Conservation (phyloP, 192 early-diverging fungal species). For the Backusella sp. region DNA sequence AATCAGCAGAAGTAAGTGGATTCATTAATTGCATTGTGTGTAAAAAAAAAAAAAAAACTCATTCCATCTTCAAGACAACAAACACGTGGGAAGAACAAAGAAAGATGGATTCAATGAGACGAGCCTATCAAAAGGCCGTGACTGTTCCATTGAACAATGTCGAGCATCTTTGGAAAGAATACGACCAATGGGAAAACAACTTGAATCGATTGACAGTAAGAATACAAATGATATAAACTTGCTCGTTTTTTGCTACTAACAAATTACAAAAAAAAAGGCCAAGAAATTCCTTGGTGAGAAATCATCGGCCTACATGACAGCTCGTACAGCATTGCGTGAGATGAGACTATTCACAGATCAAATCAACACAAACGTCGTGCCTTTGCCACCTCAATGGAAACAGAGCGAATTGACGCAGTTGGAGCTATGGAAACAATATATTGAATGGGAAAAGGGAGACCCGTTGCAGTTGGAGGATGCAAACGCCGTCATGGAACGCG, state of each 20-base stretch:
- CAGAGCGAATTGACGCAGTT: conserved; percentile 66
- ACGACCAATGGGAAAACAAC: conserved; percentile 89
- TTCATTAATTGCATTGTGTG: not conserved
- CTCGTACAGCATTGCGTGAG: conserved; percentile 82
- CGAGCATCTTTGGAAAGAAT: conserved; percentile 94
- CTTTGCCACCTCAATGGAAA: conserved; percentile 80
- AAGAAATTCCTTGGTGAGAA: conserved; percentile 86
- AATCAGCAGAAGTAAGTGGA: not conserved
- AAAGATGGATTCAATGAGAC: conserved; percentile 82
- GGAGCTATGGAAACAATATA: conserved; percentile 81
- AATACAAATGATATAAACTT: not conserved
- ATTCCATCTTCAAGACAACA: conserved; percentile 31
- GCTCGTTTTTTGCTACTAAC: not conserved
- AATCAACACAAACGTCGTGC: conserved; percentile 68
- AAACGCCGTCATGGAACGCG: conserved; percentile 56
- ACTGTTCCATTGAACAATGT: conserved; percentile 84
- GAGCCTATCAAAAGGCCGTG: conserved; percentile 84
- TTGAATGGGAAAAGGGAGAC: conserved; percentile 89
- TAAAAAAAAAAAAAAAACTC: too few species aligned
- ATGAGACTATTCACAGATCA: conserved; percentile 74
- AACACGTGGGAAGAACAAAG: conserved; percentile 88
- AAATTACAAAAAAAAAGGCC: conserved; percentile 47
- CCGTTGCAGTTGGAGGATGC: conserved; percentile 78
- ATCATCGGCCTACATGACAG: conserved; percentile 92
- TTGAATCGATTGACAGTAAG: conserved; percentile 79